These are phyloP conservation scores for Xanthoconium purpureum DNA, from an alignment of 768 basidiomycete genomes.

Conservation along the genomic window DNA sequence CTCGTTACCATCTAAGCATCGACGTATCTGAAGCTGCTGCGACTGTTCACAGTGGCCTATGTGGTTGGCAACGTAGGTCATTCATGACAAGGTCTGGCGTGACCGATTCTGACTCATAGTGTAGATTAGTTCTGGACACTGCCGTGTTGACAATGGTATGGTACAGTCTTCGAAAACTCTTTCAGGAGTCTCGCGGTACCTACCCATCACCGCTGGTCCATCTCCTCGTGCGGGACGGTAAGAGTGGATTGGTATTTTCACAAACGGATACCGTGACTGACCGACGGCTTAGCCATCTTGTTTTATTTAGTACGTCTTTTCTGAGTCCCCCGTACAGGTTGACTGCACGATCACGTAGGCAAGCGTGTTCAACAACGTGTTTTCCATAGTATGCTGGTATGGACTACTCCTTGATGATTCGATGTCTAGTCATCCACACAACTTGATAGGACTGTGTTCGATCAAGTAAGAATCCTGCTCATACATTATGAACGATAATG, in stretches of 20 bases:
- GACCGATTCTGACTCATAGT: background rate
- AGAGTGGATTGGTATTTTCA: background rate
- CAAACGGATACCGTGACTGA: background rate
- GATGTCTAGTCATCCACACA: background rate
- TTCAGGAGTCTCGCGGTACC: background rate
- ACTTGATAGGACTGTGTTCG: slow-evolving; percentile 6
- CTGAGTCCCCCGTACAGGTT: background rate
- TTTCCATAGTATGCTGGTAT: slow-evolving; percentile 14
- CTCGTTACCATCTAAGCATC: background rate
- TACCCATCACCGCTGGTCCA: slow-evolving; percentile 6
- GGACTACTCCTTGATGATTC: background rate
- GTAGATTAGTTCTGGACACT: background rate
- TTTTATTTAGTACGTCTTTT: slow-evolving; percentile 4
- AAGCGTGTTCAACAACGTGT: slow-evolving; percentile 2
- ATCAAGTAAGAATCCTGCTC: background rate
- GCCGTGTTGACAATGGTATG: background rate
- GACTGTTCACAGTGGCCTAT: background rate
- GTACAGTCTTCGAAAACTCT: background rate
- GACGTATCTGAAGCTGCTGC: background rate
- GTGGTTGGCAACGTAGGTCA: background rate
- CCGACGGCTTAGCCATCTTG: background rate
- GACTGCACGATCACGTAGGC: background rate
- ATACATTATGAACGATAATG: background rate
- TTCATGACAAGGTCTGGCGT: background rate
- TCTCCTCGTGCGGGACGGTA: slow-evolving; percentile 10